Conservation (phyloP, 176 grass and related monocot species). For the Dactylis glomerata region DNA sequence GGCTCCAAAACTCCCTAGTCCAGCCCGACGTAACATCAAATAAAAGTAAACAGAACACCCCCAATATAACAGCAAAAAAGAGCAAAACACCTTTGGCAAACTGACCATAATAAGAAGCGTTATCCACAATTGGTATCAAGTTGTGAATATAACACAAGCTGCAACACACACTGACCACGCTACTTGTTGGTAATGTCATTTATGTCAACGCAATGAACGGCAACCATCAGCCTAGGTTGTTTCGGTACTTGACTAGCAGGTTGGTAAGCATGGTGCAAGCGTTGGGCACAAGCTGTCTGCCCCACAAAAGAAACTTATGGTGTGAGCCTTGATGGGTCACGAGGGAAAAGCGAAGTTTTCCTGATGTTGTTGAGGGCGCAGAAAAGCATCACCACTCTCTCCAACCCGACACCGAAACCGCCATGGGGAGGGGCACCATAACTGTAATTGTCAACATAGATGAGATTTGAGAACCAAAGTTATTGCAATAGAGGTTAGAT, state of each 20-base stretch:
- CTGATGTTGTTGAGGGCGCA: constrained; percentile 80
- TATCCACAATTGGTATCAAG: neutral
- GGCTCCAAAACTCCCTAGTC: too few relatives aligned
- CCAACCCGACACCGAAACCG: constrained; percentile 60
- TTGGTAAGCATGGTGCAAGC: neutral
- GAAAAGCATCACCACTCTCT: constrained; percentile 71
- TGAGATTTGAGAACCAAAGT: neutral
- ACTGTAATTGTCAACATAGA: constrained; percentile 8
- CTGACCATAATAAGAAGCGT: neutral
- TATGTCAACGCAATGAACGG: neutral
- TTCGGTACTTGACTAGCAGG: neutral
- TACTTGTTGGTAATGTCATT: neutral
- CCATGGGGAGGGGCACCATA: constrained; percentile 63
- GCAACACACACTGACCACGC: neutral
- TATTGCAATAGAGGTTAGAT: too few relatives aligned
- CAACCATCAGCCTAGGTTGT: neutral
- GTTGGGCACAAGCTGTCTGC: neutral
- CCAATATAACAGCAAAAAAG: neutral
- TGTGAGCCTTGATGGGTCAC: constrained; percentile 64
- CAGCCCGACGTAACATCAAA: neutral
- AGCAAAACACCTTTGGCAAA: neutral
- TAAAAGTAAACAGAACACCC: neutral
- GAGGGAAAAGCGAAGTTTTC: constrained; percentile 73
- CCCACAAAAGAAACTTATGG: constrained; percentile 35
- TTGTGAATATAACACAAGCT: constrained; percentile 8